Evolutionary conservation across 2,329 filamentous ascomycete species (phyloP), one percentile per base, ranked within the genome.

Genomic region (Karstenula rhodostoma): DNA sequence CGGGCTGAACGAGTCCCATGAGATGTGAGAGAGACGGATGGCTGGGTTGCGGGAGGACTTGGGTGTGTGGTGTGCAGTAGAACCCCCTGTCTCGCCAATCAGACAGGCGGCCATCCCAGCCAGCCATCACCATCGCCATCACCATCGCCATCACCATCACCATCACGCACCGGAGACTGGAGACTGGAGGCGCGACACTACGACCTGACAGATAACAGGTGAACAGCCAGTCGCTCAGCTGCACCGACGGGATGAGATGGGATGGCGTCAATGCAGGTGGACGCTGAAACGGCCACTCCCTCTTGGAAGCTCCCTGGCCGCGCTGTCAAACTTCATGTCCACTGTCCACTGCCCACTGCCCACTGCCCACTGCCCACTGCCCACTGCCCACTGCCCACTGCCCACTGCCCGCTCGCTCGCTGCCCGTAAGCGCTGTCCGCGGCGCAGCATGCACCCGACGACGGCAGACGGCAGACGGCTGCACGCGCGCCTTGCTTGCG

Each of bases 261-360:
- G 29, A 32, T 32, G 4, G 29, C 29, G 29, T 32, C 29, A 32
- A 32, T 32, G 29, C 58, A 53, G 44, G 60, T 60, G 51, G 58
- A 33, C 47, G 46, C 58, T 65, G 62, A 65, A 65, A 67, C 65
- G 22, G n/a, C 50, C 52, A 33, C 19, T 19, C 35, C 49, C 27
- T 44, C 46, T 15, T 37, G 33, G 22, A 29, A 15, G 44, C 44
- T 19, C 57, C 27, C 40, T 23, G 27, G 9, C 47, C 46, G 4
- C 46, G 22, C 53, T 52, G 43, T 50, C 58, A 47, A 47, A 40
- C 52, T 50, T 58, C 43, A 60, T 60, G 58, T 57, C 54, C 42
- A 59, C 50, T n/a, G n/a, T n/a, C n/a, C n/a, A n/a, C n/a, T n/a
- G n/a, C n/a, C n/a, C n/a, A n/a, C n/a, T n/a, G n/a, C n/a, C n/a